Evolutionary conservation across 371 early-diverging fungal genomes (phyloP), one percentile per base, ranked within the genome.

Genomic region (Entomophthora muscae): DNA sequence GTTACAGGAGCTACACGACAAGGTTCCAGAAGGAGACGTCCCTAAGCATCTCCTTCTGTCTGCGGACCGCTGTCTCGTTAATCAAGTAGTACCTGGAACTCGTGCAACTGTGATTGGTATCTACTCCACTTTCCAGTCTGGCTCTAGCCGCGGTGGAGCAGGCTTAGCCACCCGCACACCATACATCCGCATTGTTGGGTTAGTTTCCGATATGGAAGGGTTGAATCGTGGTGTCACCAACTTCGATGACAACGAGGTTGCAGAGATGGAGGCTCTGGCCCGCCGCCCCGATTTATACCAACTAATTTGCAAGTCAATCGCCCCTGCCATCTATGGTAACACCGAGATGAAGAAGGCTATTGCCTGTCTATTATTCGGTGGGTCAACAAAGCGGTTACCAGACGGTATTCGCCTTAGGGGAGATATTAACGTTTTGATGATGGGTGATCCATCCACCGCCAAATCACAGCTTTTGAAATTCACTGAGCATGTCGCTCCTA

Each of bases 391-490:
- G 71, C 72, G 87, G 0, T 77, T 98, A 22, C 95, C 96, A 0
- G 98, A 99, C 72, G 93, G 96, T 51, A 92, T 99, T 86, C 80
- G 86, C 51, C 75, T 99, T 42, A 80, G 99, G 74, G 99, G 99
- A 65, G 99, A 99, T 71, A 96, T 99, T 67, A 99, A 98, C 75
- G 97, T 99, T 24, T 78, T 99, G 32, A 77, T 99, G 66, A 75
- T 99, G n/a, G 99, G 97, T 70, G 99, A 99, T 78, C 99, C 99
- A 1, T 99, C 99, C 67, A 95, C 98, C 31, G 99, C 99, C 63
- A 99, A 99, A 75, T 89, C 89, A 21, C 99, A 99, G 75, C 75
- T 99, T 67, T 81, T 99, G 32, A 99, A 99, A 79, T 99, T 99
- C 80, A 90, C 95, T 23, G 95, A 98, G 69, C 91, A 91, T 79